Percentiles rank a stretch among this genome's conserved stretches.
These are phyloP conservation scores for Furcasterigmium furcatum DNA, from an alignment of 2,329 filamentous ascomycete species.

Conservation along the genomic window DNA sequence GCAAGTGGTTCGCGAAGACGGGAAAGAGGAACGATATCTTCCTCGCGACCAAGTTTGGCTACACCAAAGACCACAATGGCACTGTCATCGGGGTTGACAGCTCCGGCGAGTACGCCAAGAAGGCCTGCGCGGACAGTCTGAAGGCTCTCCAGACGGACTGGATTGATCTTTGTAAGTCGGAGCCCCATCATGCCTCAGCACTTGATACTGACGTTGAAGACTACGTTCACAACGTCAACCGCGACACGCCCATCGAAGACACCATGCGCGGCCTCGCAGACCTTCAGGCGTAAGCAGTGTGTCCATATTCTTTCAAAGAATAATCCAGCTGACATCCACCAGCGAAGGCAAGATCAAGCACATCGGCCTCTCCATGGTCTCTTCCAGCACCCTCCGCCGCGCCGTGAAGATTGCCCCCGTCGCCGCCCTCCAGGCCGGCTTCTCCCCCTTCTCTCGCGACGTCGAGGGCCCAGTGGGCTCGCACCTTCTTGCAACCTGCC, in stretches of 20 bases:
- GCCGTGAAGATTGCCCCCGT: conserved; percentile 44
- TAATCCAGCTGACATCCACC: background rate
- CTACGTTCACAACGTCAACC: conserved; percentile 36
- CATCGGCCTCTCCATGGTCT: conserved; percentile 44
- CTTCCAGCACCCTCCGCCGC: conserved; percentile 41
- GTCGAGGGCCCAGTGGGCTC: conserved; percentile 35
- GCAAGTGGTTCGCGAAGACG: conserved; percentile 42
- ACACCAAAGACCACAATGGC: conserved; percentile 14
- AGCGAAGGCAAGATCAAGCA: conserved; percentile 48
- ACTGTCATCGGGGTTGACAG: conserved; percentile 19
- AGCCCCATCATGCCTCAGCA: background rate
- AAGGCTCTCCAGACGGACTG: conserved; percentile 28
- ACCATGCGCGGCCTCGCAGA: conserved; percentile 37
- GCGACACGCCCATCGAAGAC: conserved; percentile 36
- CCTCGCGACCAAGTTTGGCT: conserved; percentile 46
- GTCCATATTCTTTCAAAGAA: background rate
- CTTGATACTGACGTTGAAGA: conserved; percentile 6
- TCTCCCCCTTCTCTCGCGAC: conserved; percentile 40
- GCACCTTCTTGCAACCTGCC: conserved; percentile 35
- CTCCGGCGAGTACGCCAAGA: conserved; percentile 31
- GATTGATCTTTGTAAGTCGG: conserved; percentile 32
- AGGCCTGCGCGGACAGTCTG: conserved; percentile 33
- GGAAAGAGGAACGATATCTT: conserved; percentile 43
- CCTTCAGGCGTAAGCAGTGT: conserved; percentile 25
- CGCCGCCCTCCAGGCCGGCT: conserved; percentile 46